Base-by-base conservation (phyloP, 495 filamentous ascomycete genomes). In the Clavariopsis aquatica region DNA sequence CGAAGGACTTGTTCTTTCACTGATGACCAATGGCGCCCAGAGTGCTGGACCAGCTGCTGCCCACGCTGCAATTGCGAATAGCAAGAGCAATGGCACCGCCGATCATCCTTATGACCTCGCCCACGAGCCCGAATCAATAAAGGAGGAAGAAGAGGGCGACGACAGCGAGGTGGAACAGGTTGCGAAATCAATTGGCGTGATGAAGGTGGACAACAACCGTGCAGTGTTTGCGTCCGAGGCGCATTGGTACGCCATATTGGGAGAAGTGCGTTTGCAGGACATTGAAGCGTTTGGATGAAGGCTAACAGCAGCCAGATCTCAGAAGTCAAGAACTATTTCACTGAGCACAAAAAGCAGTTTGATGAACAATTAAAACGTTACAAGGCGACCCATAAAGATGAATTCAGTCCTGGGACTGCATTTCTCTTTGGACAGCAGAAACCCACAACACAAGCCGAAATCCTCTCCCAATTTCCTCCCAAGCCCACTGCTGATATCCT, bases 271-370 rank as follows among this genome's bases (percentile, higher is more conserved):
- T 75, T 24, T 7, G 4, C 29, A 20, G n/a, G 19, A 17, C 2
- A 34, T 34, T 10, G 19, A n/a, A 8, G 5, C 13, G 31, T 41
- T 9, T 38, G 23, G 29, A 15, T 31, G 2, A 6, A 49, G 0
- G 23, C 59, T 68, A 54, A 64, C 43, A 54, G 28, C 15, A 17
- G n/a, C 49, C 61, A 92, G 88, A 96, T 98, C 60, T 79, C 90
- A 26, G 94, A 98, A 80, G 93, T 98, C 34, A 92, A 91, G 69
- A 92, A 87, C 74, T 97, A 90, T 76, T 98, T 94, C 70, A 60
- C 72, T 19, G 81, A 84, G 43, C 87, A 89, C 73, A 87, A 85
- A 68, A 87, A 88, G 65, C 84, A 88, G 62, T 81, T 83, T 49
- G 85, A 88, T 64, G 84, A 86, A 36, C 88, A 89, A 62, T 70